Evolutionary conservation across 768 basidiomycete species (phyloP), one percentile per base, ranked within the genome.

Genomic region (Mrakia hoshinonis): DNA sequence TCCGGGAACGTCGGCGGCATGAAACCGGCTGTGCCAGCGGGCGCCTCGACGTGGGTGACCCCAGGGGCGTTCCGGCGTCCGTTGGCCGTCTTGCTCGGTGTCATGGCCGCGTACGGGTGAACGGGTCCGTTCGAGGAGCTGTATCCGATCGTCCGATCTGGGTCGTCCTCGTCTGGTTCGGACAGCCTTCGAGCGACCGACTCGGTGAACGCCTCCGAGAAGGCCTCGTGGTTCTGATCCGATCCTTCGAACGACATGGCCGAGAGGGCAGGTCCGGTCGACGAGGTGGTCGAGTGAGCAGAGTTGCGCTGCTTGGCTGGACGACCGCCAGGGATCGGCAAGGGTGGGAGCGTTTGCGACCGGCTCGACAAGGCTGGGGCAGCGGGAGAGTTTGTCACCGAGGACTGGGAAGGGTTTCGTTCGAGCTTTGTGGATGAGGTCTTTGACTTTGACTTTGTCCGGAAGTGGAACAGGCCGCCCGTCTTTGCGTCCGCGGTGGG

Each of bases 171-270:
- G 22, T 61, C 55, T 5, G 68, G 54, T 9, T 49, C 22, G 20
- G 68, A 69, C 43, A 69, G 47, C 34, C 60, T 31, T 2, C 58
- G 46, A 22, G 67, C 67, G 15, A 73, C 64, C n/a, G 65, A 60
- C 38, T 73, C 69, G 5, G 62, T 62, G 31, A 70, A 64, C 24
- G 22, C 29, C 55, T 54, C 70, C 20, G 55, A 54, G 54, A 54
- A 54, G 20, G 48, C 60, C 4, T 66, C 47, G 7, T 36, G 67
- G n/a, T 49, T 58, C n/a, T 47, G 39, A 36, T 72, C 70, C 22
- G 64, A 67, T 12, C 63, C 70, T 36, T 72, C 70, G 46, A 72
- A 72, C 54, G 64, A 66, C 39, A 72, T 43, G 38, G 52, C 51
- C 10, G 70, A 72, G 3, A 72, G 46, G 10, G 70, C 64, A 13